Conservation (phyloP, 129 eudicot genomes). For the Chrysanthemum lavandulifolium region DNA sequence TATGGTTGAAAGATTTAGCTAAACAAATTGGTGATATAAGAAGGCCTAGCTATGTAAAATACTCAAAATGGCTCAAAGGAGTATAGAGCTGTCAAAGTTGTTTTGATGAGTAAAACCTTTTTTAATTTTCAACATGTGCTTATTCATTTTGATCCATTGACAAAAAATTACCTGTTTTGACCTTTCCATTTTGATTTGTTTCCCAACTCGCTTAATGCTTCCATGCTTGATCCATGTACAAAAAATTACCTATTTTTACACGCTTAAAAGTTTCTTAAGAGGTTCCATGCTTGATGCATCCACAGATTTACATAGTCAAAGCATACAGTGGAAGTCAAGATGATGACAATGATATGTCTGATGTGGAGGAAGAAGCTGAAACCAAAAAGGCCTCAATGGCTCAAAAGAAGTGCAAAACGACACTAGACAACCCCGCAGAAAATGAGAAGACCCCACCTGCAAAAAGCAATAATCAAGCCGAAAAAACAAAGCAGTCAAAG, state of each 20-base stretch:
- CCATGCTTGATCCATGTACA: too few relatives aligned
- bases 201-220: background rate
- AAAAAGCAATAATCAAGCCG: slow-evolving; percentile 8
- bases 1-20: background rate
- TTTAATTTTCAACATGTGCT: background rate
- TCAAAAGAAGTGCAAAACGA: slow-evolving; percentile 29
- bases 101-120: too few relatives aligned
- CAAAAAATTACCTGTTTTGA: background rate
- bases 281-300: slow-evolving; percentile 15
- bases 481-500: slow-evolving; percentile 11
- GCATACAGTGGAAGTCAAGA: slow-evolving; percentile 31
- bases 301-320: slow-evolving; percentile 65
- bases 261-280: background rate
- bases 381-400: slow-evolving; percentile 21
- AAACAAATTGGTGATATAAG: background rate
- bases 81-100: too few relatives aligned
- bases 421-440: slow-evolving; percentile 23
- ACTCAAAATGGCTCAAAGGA: too few relatives aligned
- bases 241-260: too few relatives aligned
- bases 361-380: slow-evolving; percentile 25
- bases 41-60: background rate
- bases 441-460: slow-evolving; percentile 9
- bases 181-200: background rate
- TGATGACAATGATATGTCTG: slow-evolving; percentile 14
- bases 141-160: background rate